Conservation (phyloP, 768 basidiomycete species). For the Lactifluus subvellereus region DNA sequence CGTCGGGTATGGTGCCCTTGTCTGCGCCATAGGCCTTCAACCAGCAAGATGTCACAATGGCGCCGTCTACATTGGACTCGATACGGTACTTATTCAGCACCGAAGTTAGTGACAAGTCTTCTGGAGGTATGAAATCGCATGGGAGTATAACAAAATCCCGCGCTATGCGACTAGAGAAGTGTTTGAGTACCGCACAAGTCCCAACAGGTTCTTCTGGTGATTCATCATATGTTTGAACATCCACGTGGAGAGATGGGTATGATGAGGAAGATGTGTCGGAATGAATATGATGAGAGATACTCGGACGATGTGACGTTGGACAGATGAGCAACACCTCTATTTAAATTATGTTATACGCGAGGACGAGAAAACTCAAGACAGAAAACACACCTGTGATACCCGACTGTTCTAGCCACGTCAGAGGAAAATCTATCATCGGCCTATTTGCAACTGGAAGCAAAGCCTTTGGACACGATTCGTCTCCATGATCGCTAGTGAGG, state of each 20-base stretch:
- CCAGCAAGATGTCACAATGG: conserved; percentile 65
- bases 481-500: conserved; percentile 67
- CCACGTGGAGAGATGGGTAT: conserved; percentile 61
- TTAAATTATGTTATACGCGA: conserved; percentile 5
- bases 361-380: conserved; percentile 13
- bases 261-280: conserved; percentile 60
- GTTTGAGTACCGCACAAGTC: conserved; percentile 68
- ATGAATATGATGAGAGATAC: conserved; percentile 79
- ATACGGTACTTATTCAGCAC: conserved; percentile 80
- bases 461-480: conserved; percentile 80
- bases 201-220: conserved; percentile 58
- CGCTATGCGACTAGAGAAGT: conserved; percentile 69
- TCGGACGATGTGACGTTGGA: conserved; percentile 65
- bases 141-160: conserved; percentile 87
- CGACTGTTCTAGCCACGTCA: conserved; percentile 83
- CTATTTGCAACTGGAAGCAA: conserved; percentile 83
- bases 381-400: conserved; percentile 67
- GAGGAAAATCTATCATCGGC: conserved; percentile 77
- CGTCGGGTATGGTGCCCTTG: conserved; percentile 52
- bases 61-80: conserved; percentile 56
- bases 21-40: conserved; percentile 46
- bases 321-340: conserved; percentile 85
- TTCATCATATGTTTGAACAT: conserved; percentile 77
- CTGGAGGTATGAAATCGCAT: conserved; percentile 84
- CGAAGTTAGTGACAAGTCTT: conserved; percentile 57